Evolutionary conservation across 495 filamentous ascomycete species (phyloP), one percentile per base, ranked within the genome.

Genomic region (Aspergillus olivimuriae): DNA sequence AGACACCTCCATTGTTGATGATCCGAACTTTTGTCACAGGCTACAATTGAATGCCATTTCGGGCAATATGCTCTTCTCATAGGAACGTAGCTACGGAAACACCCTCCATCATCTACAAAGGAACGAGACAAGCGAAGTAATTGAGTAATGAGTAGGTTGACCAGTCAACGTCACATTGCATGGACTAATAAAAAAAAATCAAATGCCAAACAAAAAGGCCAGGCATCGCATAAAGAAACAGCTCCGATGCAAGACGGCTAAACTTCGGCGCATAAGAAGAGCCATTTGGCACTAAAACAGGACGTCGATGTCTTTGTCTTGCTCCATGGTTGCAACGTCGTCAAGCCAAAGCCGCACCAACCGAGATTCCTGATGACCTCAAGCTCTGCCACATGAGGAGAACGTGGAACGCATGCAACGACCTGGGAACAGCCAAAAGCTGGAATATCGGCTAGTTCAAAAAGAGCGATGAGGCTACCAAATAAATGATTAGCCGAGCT

Each of bases 291-390:
- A 63, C 88, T 94, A 11, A 68, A 22, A 18, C 41, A 76, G 66
- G 47, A 77, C 58, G 55, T 83, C 71, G 42, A 66, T 44, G 18
- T 68, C 63, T 35, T 69, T 49, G 2, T 76, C 16, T 44, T 35
- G 28, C 42, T 73, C 85, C 87, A 95, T 34, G 77, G 72, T 43
- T 84, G 78, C 10, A 96, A 69, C 12, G 86, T 89, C 38, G 81
- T 81, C 39, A 88, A 71, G 55, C 82, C 84, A 53, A 95, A 96
- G 22, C 89, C 89, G 51, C 90, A 89, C 90, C 90, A 96, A 52
- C 89, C 84, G 26, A 96, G 76, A 44, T 87, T 87, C 53, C 81
- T 83, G 47, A 83, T 78, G 41, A 94, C 70, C 39, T 80, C 71
- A 49, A 80, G 73, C 39, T 76, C 68, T 33, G 81, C 69, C 37